These are phyloP conservation scores for Coffea humblotiana DNA, from an alignment of 305 asterid species.

Conservation along the genomic window DNA sequence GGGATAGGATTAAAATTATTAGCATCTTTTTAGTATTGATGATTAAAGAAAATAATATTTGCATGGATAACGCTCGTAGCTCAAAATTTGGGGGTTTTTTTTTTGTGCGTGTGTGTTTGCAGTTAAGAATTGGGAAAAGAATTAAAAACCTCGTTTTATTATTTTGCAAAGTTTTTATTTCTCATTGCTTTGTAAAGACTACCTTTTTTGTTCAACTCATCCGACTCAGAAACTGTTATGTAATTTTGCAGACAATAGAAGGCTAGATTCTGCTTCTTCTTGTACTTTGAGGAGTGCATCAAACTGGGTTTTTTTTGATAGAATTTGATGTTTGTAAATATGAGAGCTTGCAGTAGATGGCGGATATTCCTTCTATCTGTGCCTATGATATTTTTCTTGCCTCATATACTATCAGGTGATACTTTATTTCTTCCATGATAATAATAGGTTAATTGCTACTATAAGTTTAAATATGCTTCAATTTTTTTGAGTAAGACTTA, in stretches of 20 bases:
- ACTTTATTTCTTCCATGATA: neutral
- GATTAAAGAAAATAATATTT: no score
- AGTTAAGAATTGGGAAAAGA: neutral
- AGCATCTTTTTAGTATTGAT: no score
- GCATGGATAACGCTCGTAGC: no score
- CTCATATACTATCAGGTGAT: constrained; percentile 35
- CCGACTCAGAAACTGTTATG: neutral
- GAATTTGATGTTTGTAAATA: constrained; percentile 13
- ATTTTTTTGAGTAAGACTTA: neutral
- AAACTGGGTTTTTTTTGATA: neutral
- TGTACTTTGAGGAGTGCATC: neutral
- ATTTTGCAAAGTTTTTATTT: neutral
- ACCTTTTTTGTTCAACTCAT: neutral
- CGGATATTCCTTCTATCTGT: constrained; percentile 28
- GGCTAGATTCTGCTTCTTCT: neutral
- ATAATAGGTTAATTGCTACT: neutral
- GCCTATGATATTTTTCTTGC: constrained; percentile 30
- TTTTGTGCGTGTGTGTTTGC: neutral
- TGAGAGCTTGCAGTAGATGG: constrained; percentile 40
- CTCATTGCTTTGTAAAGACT: neutral
- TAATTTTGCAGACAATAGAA: neutral
- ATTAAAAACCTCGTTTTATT: neutral
- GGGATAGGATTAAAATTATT: no score
- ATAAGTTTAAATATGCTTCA: neutral
- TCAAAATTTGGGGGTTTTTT: neutral